Evolutionary conservation across 2,329 filamentous ascomycete genomes (phyloP).

Genomic region (Alternaria novae-zelandiae): DNA sequence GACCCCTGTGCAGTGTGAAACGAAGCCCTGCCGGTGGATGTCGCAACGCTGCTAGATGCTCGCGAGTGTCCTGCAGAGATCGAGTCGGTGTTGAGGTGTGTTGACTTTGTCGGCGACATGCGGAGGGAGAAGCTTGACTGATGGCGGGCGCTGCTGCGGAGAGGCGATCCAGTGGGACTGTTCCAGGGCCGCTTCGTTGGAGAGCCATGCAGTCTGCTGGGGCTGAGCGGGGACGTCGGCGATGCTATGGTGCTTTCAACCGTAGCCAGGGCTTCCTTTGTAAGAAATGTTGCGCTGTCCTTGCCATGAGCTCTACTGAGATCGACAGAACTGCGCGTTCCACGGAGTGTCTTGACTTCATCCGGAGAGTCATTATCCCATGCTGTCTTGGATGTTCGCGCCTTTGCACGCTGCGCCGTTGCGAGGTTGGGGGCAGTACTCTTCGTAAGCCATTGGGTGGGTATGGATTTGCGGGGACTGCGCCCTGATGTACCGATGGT

Average conservation of each 20-base stretch:
- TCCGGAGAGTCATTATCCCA: conserved; percentile 16
- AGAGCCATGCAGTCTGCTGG: conserved; percentile 17
- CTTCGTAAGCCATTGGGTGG: conserved; percentile 30
- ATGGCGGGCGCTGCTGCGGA: conserved; percentile 14
- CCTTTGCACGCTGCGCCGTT: conserved; percentile 32
- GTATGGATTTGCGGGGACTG: conserved; percentile 37
- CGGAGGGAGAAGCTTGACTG: conserved; percentile 19
- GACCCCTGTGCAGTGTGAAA: conserved; percentile 33
- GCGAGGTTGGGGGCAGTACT: conserved; percentile 21
- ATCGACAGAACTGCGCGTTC: conserved; percentile 26
- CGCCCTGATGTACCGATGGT: not conserved
- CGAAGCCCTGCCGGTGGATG: conserved; percentile 24
- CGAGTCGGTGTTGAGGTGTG: not conserved
- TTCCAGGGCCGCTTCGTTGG: conserved; percentile 26
- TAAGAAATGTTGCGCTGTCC: conserved; percentile 32
- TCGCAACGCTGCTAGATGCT: conserved; percentile 24
- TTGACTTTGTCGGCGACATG: conserved; percentile 23
- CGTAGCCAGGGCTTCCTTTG: conserved; percentile 34
- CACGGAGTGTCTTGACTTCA: conserved; percentile 23
- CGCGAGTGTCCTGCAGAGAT: conserved; percentile 8
- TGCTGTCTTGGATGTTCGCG: conserved; percentile 26
- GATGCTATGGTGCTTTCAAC: conserved; percentile 29
- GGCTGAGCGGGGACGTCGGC: conserved; percentile 9
- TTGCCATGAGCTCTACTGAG: conserved; percentile 11
- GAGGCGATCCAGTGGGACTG: conserved; percentile 25